phyloP scores from a whole-genome alignment of 805 yeast genomes.

The Monosporozyma unispora region DNA sequence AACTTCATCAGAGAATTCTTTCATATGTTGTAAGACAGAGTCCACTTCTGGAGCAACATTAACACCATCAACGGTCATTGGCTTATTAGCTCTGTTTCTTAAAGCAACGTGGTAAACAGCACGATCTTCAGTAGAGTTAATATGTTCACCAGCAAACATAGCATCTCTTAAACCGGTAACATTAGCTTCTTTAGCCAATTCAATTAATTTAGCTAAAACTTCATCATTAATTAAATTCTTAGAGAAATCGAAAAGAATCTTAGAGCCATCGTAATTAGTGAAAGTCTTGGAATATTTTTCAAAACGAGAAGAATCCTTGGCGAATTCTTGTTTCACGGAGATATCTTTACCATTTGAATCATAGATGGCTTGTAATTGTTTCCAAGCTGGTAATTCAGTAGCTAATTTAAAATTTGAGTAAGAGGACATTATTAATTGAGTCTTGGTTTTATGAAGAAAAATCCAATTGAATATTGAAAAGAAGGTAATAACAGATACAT shows the following conservation, averaged over 20 bases:
- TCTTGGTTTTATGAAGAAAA: no score
- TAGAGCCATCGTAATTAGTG: slow-evolving; percentile 75
- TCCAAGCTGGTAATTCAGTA: slow-evolving; percentile 77
- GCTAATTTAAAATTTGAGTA: slow-evolving; percentile 49
- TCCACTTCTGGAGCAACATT: slow-evolving; percentile 91
- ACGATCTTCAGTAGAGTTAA: slow-evolving; percentile 91
- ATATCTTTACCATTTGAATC: slow-evolving; percentile 60
- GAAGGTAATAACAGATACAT: no score
- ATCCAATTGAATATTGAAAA: no score
- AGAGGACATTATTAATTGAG: slow-evolving; percentile 9
- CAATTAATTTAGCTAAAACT: slow-evolving; percentile 54
- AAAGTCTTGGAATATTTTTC: slow-evolving; percentile 69
- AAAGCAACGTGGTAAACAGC: slow-evolving; percentile 97
- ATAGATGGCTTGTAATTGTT: slow-evolving; percentile 61
- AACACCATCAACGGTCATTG: slow-evolving; percentile 81
- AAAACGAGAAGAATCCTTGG: slow-evolving; percentile 65
- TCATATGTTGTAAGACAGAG: slow-evolving; percentile 88
- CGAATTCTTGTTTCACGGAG: slow-evolving; percentile 70
- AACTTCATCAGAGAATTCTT: slow-evolving; percentile 82
- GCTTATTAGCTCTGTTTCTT: slow-evolving; percentile 81
- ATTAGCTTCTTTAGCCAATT: slow-evolving; percentile 83
- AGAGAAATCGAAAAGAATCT: slow-evolving; percentile 89
- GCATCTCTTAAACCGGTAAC: slow-evolving; percentile 82
- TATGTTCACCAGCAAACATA: slow-evolving; percentile 87
- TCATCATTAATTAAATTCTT: slow-evolving; percentile 89